These are phyloP conservation scores for Metschnikowia amazonensis DNA, from an alignment of 805 yeast genomes.

Conservation along the genomic window DNA sequence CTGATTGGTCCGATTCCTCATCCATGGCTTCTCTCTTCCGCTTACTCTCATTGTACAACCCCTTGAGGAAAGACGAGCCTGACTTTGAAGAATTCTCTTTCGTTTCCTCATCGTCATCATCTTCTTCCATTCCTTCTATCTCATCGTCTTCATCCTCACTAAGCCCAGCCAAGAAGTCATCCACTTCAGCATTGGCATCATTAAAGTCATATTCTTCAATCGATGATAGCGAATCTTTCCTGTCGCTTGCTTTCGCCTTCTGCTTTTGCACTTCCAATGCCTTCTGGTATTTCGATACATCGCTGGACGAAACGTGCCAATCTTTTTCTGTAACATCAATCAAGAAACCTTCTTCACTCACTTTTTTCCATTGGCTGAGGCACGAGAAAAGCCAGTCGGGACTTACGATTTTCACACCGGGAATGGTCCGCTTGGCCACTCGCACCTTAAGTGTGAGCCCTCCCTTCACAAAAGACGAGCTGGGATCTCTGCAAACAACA, in stretches of 20 bases:
- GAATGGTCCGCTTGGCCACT: conserved; percentile 62
- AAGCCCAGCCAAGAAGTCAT: conserved; percentile 45
- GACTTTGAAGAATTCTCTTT: neutral
- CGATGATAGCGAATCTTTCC: conserved; percentile 27
- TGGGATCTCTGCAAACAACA: conserved; percentile 74
- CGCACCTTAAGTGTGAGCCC: conserved; percentile 76
- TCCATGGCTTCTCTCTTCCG: conserved; percentile 18
- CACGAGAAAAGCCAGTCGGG: conserved; percentile 93
- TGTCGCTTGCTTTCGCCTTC: conserved; percentile 11
- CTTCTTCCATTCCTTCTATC: conserved; percentile 26
- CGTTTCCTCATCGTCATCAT: conserved; percentile 21
- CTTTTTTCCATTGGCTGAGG: conserved; percentile 70
- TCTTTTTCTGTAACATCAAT: conserved; percentile 47
- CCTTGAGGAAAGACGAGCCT: conserved; percentile 25
- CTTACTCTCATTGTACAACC: conserved; percentile 19
- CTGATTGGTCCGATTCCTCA: conserved; percentile 8
- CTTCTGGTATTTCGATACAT: conserved; percentile 40
- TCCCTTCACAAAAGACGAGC: conserved; percentile 26
- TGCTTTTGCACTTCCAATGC: conserved; percentile 24
- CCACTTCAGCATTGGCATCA: conserved; percentile 43
- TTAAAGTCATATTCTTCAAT: conserved; percentile 38
- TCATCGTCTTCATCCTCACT: conserved; percentile 38
- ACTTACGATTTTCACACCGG: conserved; percentile 69
- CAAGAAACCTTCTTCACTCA: conserved; percentile 56
- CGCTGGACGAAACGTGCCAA: conserved; percentile 43